Conservation (phyloP, 2,329 filamentous ascomycete genomes). For the Colletotrichum echinochloae region DNA sequence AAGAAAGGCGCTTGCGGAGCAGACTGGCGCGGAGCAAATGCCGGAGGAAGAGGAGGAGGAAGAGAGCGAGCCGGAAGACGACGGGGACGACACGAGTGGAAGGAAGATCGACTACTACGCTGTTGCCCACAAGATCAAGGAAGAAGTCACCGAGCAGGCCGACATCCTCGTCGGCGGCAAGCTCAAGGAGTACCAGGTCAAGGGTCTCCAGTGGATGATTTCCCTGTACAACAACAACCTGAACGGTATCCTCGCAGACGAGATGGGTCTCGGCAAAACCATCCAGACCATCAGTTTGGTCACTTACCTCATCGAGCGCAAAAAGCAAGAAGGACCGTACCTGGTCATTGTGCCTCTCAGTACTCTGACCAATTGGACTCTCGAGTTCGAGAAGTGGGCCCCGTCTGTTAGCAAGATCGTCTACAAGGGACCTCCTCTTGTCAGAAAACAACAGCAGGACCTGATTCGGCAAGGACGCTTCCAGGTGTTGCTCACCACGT, state of each 20-base stretch:
- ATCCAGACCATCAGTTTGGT: conserved; percentile 99
- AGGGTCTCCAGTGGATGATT: conserved; percentile 99
- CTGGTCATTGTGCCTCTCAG: conserved; percentile 96
- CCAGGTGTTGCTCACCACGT: conserved; percentile 96
- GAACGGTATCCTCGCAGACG: conserved; percentile 97
- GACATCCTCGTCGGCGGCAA: conserved; percentile 89
- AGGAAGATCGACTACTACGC: conserved; percentile 98
- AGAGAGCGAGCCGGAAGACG: conserved; percentile 74
- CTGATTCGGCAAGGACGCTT: conserved; percentile 95
- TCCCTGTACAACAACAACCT: conserved; percentile 99
- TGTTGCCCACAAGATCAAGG: conserved; percentile 94
- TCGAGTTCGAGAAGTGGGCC: conserved; percentile 99
- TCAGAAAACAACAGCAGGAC: conserved; percentile 90
- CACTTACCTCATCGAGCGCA: conserved; percentile 96
- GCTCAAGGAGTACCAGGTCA: conserved; percentile 97
- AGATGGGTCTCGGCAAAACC: conserved; percentile 99
- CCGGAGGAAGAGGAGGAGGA: conserved; percentile 72
- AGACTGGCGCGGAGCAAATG: conserved; percentile 76
- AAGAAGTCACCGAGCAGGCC: conserved; percentile 88
- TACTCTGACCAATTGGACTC: conserved; percentile 98
- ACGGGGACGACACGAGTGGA: conserved; percentile 75
- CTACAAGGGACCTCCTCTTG: conserved; percentile 94
- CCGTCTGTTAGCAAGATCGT: conserved; percentile 88
- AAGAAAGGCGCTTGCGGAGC: conserved; percentile 77
- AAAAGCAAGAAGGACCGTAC: conserved; percentile 91